phyloP scores from a whole-genome alignment of 2,329 filamentous ascomycete genomes.

The Herpotrichia juniperi region DNA sequence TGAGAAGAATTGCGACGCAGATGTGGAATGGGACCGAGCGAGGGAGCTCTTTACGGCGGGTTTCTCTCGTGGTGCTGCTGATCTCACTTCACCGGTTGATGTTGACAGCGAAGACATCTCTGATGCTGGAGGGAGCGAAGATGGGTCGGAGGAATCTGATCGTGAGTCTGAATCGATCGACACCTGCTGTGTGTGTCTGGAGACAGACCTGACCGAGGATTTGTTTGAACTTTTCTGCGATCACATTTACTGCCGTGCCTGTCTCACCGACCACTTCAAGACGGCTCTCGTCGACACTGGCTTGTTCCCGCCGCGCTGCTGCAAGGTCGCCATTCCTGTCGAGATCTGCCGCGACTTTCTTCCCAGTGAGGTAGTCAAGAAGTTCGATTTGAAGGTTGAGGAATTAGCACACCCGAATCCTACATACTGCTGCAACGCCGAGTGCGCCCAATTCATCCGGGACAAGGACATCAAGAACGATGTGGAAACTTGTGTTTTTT shows the following conservation, averaged over 20 bases:
- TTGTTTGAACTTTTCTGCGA: constrained; percentile 12
- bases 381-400: constrained; percentile 19
- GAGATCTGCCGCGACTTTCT: constrained; percentile 14
- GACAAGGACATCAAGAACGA: constrained; percentile 11
- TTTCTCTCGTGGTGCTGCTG: not conserved
- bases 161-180: not conserved
- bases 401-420: constrained; percentile 26
- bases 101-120: not conserved
- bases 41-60: constrained; percentile 1
- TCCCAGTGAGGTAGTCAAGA: constrained; percentile 10
- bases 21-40: constrained; percentile 8
- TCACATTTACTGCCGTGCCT: constrained; percentile 30
- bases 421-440: constrained; percentile 17
- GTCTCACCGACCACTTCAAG: constrained; percentile 26
- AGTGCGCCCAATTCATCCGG: constrained; percentile 19
- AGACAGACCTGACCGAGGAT: not conserved
- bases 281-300: constrained; percentile 14
- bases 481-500: constrained; percentile 17
- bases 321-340: constrained; percentile 20
- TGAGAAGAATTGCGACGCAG: not conserved
- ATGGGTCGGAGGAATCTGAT: not conserved
- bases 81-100: not conserved
- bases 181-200: constrained; percentile 10
- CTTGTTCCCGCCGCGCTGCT: constrained; percentile 32
- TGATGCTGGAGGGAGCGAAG: not conserved